These are phyloP conservation scores for Amaranthus hypochondriacus DNA, from an alignment of 148 eudicot genomes.

Conservation along the genomic window DNA sequence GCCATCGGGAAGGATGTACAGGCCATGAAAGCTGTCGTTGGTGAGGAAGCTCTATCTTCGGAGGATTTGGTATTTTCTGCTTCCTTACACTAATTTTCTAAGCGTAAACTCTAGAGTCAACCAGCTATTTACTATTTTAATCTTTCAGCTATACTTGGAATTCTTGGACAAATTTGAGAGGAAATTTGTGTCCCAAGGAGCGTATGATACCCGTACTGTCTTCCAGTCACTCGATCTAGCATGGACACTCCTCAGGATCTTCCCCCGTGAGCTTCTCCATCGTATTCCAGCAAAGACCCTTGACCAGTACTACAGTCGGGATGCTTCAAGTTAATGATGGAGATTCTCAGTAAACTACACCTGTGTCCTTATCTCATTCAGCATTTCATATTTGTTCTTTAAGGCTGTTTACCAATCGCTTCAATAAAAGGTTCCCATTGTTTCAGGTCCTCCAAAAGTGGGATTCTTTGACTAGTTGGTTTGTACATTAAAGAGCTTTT, in stretches of 20 bases:
- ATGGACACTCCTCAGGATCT: constrained; percentile 93
- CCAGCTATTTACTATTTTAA: too few relatives aligned
- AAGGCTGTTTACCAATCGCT: constrained; percentile 6
- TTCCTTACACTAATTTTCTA: constrained; percentile 1
- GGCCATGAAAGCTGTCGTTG: constrained; percentile 99
- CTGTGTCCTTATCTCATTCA: neutral
- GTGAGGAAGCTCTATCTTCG: constrained; percentile 99
- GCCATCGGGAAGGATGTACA: constrained; percentile 99
- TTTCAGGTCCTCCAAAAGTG: neutral
- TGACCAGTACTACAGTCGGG: constrained; percentile 83
- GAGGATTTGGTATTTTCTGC: constrained; percentile 71
- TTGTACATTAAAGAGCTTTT: constrained; percentile 30
- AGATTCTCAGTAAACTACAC: neutral
- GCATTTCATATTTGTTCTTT: constrained; percentile 16
- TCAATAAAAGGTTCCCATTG: constrained; percentile 27
- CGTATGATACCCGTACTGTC: constrained; percentile 89
- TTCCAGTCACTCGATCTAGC: constrained; percentile 98
- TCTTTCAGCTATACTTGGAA: constrained; percentile 75
- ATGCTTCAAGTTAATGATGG: constrained; percentile 45
- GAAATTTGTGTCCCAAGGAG: constrained; percentile 95
- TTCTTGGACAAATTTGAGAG: constrained; percentile 97
- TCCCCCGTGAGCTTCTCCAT: constrained; percentile 97
- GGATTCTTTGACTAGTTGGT: constrained; percentile 17
- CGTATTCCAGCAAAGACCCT: constrained; percentile 99
- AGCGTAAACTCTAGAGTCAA: neutral